Evolutionary conservation across 2,329 filamentous ascomycete genomes (phyloP), one percentile per base, ranked within the genome.

Genomic region (Colletotrichum nymphaeae): DNA sequence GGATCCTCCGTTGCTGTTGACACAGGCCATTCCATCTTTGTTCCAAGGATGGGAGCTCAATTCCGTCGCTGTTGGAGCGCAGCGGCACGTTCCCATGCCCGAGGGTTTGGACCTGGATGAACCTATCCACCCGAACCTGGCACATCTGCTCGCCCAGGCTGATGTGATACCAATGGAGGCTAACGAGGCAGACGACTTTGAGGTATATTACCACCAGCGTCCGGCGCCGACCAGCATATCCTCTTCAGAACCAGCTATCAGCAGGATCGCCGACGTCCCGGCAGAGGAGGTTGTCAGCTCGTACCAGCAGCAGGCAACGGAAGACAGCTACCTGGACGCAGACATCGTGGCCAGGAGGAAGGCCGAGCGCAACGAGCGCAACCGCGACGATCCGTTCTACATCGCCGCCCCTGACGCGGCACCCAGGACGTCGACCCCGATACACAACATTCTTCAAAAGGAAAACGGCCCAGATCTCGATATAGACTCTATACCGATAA

Each of bases 321-420:
- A 92, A 68, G 91, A 95, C 37, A 89, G 86, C 58, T 93, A 93
- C 76, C 83, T 93, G 2, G 93, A 96, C 74, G 86, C 92, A 1
- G 93, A 95, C 77, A 94, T 94, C 59, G 81, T 94, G 55, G 93
- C 94, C 5, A 88, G 92, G 75, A 90, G 94, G 75, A 94, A 92
- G 77, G 91, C 92, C 4, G 94, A 98, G 79, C 90, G 95, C 12
- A 85, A 89, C 69, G 95, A 97, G 80, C 90, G 95, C 69, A 94
- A 98, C 81, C 93, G 90, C 77, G 96, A 98, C 79, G 97, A 99
- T 78, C 97, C 97, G 0, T 99, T 98, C 81, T 99, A 99, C 80
- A 98, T 99, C 78, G 85, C 84, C 46, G 87, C 87, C 28, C 83
- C 84, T 8, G 86, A 86, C 30, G 85, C 84, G 55, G 83, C 84